phyloP scores from a whole-genome alignment of 805 yeast genomes.

The Candida methanosorbosa region DNA sequence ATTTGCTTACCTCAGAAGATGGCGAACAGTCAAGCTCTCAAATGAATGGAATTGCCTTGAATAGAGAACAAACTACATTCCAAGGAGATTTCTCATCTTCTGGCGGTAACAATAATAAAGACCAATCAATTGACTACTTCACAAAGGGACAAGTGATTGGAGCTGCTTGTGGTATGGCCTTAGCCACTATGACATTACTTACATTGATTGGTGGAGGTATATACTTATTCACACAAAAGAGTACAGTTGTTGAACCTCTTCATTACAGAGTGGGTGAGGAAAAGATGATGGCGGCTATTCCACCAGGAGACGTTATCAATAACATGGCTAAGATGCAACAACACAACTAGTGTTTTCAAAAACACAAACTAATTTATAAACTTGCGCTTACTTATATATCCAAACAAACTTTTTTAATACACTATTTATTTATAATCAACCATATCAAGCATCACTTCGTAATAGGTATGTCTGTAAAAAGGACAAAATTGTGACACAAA shows the following conservation, averaged over 20 bases:
- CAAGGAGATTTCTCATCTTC: conserved; percentile 1
- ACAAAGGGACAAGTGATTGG: conserved; percentile 59
- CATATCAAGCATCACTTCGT: too few species aligned
- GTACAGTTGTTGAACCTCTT: conserved; percentile 34
- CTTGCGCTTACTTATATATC: too few species aligned
- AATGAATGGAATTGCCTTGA: not conserved
- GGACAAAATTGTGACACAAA: too few species aligned
- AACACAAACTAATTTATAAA: too few species aligned
- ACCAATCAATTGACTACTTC: too few species aligned
- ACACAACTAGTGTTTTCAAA: too few species aligned
- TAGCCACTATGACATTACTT: conserved; percentile 38
- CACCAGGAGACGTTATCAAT: conserved; percentile 41
- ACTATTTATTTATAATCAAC: too few species aligned
- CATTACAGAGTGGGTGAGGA: conserved; percentile 51
- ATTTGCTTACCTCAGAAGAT: conserved; percentile 33
- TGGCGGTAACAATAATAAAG: conserved; percentile 1
- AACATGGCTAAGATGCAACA: conserved; percentile 9
- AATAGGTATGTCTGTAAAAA: too few species aligned
- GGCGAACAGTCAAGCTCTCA: not conserved
- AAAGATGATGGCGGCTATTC: conserved; percentile 53
- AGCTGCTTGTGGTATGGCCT: conserved; percentile 57
- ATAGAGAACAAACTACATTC: not conserved
- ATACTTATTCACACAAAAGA: conserved; percentile 25
- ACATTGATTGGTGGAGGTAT: conserved; percentile 30
- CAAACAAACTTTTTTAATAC: too few species aligned